phyloP scores from a whole-genome alignment of 2,329 filamentous ascomycete genomes.

The Cladosporium sp. region DNA sequence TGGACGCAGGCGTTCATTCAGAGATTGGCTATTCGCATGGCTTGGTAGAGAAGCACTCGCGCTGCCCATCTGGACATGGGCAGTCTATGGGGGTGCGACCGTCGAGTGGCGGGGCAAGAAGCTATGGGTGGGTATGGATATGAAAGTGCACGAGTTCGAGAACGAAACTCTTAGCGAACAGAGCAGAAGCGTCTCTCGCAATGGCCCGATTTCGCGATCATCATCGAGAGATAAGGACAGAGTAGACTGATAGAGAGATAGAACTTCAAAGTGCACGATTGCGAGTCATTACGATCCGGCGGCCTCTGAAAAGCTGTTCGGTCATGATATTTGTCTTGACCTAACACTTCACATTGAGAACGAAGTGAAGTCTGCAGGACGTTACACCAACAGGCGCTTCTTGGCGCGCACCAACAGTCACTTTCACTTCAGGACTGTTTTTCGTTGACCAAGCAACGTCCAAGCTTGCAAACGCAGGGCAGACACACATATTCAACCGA shows the following conservation, averaged over 20 bases:
- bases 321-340: no score
- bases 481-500: no score
- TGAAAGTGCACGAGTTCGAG: conserved; percentile 61
- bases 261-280: no score
- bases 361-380: no score
- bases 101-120: conserved; percentile 81
- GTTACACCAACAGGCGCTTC: no score
- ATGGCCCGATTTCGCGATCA: background rate
- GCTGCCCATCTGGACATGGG: conserved; percentile 84
- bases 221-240: conserved; percentile 5
- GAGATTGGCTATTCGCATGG: conserved; percentile 78
- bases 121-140: conserved; percentile 79
- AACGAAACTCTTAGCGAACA: background rate
- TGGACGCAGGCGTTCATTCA: conserved; percentile 53
- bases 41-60: conserved; percentile 76
- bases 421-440: background rate
- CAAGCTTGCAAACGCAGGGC: no score
- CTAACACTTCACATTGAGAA: no score
- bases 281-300: no score
- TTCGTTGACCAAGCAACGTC: no score
- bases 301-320: no score
- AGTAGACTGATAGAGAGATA: background rate
- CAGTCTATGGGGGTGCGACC: conserved; percentile 80
- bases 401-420: background rate
- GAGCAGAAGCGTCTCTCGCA: background rate